These are phyloP conservation scores for Boletus bicolor DNA, from an alignment of 768 basidiomycete species.

Conservation along the genomic window DNA sequence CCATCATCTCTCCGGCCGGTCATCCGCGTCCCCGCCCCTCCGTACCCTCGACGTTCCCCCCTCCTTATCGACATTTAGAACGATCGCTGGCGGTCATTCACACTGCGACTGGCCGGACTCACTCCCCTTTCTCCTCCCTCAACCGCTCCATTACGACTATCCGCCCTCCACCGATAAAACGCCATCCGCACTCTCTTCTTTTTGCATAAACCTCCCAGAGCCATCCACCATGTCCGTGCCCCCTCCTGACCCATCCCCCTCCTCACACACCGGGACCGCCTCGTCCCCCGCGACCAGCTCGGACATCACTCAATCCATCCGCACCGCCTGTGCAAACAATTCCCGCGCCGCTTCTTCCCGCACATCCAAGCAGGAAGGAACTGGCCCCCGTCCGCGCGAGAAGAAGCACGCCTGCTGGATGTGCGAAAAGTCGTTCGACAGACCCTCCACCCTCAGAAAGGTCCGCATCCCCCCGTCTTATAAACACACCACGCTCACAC, in stretches of 20 bases:
- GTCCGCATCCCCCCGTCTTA: slow-evolving; percentile 37
- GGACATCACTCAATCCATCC: slow-evolving; percentile 33
- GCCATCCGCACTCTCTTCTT: neutral
- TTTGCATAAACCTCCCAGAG: neutral
- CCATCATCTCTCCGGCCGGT: neutral
- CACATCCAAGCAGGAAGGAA: slow-evolving; percentile 31
- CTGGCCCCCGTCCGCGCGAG: slow-evolving; percentile 44
- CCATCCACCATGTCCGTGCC: slow-evolving; percentile 4
- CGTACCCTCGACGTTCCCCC: slow-evolving; percentile 21
- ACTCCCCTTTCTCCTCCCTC: slow-evolving; percentile 12
- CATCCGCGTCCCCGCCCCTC: slow-evolving; percentile 5
- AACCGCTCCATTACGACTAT: slow-evolving; percentile 18
- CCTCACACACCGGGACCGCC: slow-evolving; percentile 1
- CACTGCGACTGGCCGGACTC: slow-evolving; percentile 27
- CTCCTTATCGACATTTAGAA: slow-evolving; percentile 19
- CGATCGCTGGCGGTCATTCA: slow-evolving; percentile 19
- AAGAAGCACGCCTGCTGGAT: slow-evolving; percentile 77
- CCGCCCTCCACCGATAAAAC: slow-evolving; percentile 9
- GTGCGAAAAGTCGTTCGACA: slow-evolving; percentile 75
- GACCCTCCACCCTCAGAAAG: slow-evolving; percentile 62
- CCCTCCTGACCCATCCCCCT: neutral
- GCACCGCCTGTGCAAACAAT: slow-evolving; percentile 27
- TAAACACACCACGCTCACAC: slow-evolving; percentile 8
- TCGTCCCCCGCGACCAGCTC: slow-evolving; percentile 16
- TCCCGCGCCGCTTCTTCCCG: slow-evolving; percentile 21